phyloP scores from a whole-genome alignment of 2,329 filamentous ascomycete species.

The Penicillium corylophilum region DNA sequence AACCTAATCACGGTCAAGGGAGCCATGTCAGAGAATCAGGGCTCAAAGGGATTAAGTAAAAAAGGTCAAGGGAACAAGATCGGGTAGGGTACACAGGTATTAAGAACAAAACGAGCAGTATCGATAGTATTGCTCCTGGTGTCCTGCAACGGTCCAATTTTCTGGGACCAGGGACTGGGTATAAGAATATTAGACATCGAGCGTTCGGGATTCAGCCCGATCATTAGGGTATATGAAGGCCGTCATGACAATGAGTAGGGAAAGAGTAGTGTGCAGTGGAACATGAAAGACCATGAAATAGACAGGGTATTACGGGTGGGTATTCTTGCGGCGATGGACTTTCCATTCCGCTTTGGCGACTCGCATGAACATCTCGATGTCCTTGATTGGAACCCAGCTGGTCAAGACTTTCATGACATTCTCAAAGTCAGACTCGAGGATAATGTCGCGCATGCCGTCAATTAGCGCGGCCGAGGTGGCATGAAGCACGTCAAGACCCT shows the following conservation, averaged over 20 bases:
- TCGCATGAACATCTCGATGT: slow-evolving; percentile 90
- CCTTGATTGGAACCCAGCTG: slow-evolving; percentile 88
- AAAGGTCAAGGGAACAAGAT: neutral
- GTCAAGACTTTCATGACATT: slow-evolving; percentile 97
- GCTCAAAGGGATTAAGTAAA: neutral
- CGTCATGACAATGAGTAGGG: slow-evolving; percentile 13
- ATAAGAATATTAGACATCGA: slow-evolving; percentile 23
- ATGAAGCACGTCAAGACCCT: slow-evolving; percentile 82
- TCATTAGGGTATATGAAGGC: slow-evolving; percentile 26
- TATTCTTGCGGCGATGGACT: slow-evolving; percentile 54
- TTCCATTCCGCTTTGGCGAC: slow-evolving; percentile 88
- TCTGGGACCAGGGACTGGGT: slow-evolving; percentile 10
- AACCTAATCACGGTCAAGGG: neutral
- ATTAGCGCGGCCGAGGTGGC: slow-evolving; percentile 87
- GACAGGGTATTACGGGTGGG: slow-evolving; percentile 2
- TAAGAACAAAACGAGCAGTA: slow-evolving; percentile 1
- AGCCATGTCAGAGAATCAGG: neutral
- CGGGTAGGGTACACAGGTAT: slow-evolving; percentile 1
- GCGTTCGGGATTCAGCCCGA: slow-evolving; percentile 11
- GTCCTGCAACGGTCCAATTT: slow-evolving; percentile 1
- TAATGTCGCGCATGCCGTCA: slow-evolving; percentile 81
- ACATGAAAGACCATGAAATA: neutral
- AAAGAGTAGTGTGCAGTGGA: neutral
- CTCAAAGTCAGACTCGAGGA: slow-evolving; percentile 93
- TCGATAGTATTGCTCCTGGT: neutral